Evolutionary conservation across 768 basidiomycete genomes (phyloP), one percentile per base, ranked within the genome.

Genomic region (Pleurotus tuoliensis): DNA sequence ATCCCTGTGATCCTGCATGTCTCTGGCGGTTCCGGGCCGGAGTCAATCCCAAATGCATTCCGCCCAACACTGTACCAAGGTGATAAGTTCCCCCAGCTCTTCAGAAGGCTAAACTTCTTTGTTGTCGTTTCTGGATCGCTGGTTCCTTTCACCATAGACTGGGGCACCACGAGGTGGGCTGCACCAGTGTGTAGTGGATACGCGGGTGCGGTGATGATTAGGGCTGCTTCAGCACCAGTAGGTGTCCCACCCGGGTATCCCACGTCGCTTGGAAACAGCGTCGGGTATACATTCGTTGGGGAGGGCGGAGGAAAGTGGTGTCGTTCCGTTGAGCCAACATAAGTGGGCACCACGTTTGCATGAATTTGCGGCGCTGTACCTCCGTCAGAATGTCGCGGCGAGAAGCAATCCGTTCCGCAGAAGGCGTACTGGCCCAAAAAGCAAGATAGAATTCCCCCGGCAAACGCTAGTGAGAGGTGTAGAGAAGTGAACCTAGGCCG

Each of bases 21-120:
- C 22, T 84, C 76, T 4, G 92, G 92, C 1, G 83, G 76, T 38
- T 83, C 86, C 0, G 90, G 84, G 4, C 78, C 77, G 0, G 90
- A 86, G 61, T 92, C 81, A 8, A 92, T 60, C 0, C 92, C 91
- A 69, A 92, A 94, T 1, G 80, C 73, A 11, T 76, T 79, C 43
- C 73, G 75, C 15, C 76, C 75, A 16, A 90, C 84, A 60, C 86
- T 90, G 67, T 87, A 93, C 92, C 92, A 94, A 9, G 92, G 92
- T 1, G 87, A 87, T 41, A 92, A 68, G 64, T 92, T 93, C 1
- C 92, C 92, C 92, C 92, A 94, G 43, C 82, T 80, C 66, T 77
- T 81, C 70, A 92, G 83, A 44, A 93, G 63, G 64, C 87, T 81
- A 61, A 90, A 92, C 8, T 70, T 68, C 22, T 61, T 64, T 48